Base-by-base conservation (phyloP, 2,329 filamentous ascomycete species). In the Myriosclerotinia duriaeana region DNA sequence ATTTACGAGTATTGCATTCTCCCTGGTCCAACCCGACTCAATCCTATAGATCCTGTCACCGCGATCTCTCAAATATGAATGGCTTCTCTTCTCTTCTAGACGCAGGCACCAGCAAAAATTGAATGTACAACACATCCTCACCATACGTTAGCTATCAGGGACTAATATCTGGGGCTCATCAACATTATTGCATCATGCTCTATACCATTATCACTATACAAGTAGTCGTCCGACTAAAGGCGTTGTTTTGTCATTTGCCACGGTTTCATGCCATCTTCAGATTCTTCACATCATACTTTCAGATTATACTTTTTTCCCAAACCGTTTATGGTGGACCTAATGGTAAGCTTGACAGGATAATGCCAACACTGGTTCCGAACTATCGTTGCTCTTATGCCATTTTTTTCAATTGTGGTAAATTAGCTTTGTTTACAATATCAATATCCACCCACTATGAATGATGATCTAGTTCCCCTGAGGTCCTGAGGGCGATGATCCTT, bases 361-460 rank as follows among this genome's bases (percentile, higher is more conserved):
- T 60, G 44, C 58, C 11, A 50, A 50, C 44, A 53, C 46, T 48
- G 62, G 53, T 48, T 26, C 40, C 63, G 34, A 52, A 14, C 46
- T 44, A 48, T 40, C n/a, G 38, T 65, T 36, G 30, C 44, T 62
- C 34, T 53, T 22, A 53, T 62, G 48, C 46, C 44, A 60, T 60
- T 8, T 36, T 38, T n/a, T 38, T 40, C 48, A 53, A 53, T 62
- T 40, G 22, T 62, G 59, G 59, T 62, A 62, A 62, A 64, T 55
- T 56, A 48, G 15, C 62, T 62, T 20, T 53, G 22, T 65, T 61
- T 34, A 52, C 36, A 44, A 61, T 64, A 15, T 14, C n/a, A 15
- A 55, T 64, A 30, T 48, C 62, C 62, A 64, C 42, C 53, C 54
- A 53, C 26, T 7, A 58, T 56, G 42, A 34, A 22, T 56, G 53